phyloP scores from a whole-genome alignment of 164 flowering plant species.

The Cinnamomum micranthum region DNA sequence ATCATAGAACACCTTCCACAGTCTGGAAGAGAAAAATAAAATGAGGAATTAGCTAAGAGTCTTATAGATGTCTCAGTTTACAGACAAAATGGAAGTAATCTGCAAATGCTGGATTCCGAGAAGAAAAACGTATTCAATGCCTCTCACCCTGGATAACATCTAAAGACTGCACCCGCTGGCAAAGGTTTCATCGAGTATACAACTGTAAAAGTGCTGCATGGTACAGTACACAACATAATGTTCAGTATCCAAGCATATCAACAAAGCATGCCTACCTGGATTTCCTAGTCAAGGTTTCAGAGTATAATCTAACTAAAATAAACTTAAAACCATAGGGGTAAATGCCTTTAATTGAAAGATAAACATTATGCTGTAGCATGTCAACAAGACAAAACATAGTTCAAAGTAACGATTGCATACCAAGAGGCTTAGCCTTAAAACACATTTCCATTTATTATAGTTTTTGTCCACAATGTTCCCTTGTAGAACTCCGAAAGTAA shows the following conservation, averaged over 20 bases:
- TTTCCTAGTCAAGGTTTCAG: neutral
- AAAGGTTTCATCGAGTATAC: slow-evolving; percentile 93
- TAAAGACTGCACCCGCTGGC: slow-evolving; percentile 81
- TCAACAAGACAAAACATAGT: neutral
- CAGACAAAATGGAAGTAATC: neutral
- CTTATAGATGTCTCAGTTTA: neutral
- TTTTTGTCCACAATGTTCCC: no score
- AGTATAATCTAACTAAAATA: neutral
- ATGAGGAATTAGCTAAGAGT: slow-evolving; percentile 4
- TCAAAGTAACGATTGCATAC: neutral
- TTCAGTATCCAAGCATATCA: neutral
- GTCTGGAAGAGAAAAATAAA: slow-evolving; percentile 30
- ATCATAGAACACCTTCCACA: slow-evolving; percentile 95
- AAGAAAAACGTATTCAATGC: neutral
- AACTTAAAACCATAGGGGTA: neutral
- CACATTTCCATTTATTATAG: no score
- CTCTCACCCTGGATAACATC: slow-evolving; percentile 94
- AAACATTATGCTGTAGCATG: neutral
- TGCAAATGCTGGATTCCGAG: neutral
- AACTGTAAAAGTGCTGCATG: slow-evolving; percentile 71
- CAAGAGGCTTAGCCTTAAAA: neutral
- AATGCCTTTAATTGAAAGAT: neutral
- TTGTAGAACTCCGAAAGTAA: no score
- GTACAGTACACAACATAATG: neutral
- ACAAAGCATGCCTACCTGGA: neutral